A percentile compares a stretch with the other conserved stretches of the same genome.
Evolutionary conservation across 768 basidiomycete genomes (phyloP).

Genomic region (Naganishia vishniacii): DNA sequence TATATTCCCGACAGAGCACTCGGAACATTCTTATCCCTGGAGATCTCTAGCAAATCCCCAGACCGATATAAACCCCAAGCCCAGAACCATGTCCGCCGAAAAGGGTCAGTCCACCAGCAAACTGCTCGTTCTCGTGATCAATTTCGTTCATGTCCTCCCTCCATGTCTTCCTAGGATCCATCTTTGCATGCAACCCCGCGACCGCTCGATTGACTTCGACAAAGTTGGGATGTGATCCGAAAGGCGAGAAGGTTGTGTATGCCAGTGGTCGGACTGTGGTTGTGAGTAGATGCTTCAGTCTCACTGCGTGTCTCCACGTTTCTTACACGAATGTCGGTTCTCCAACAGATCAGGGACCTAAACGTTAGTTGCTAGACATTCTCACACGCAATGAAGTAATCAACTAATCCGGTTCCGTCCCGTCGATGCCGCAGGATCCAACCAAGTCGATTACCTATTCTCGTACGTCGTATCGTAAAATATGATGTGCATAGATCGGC

Average conservation of each 20-base stretch:
- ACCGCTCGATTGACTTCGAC: slow-evolving; percentile 65
- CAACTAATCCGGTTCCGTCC: too few species aligned
- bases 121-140: too few species aligned
- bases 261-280: slow-evolving; percentile 77
- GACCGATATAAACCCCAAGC: too few species aligned
- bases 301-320: not conserved
- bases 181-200: slow-evolving; percentile 63
- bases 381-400: too few species aligned
- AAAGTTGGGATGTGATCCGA: slow-evolving; percentile 60
- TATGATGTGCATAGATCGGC: not conserved
- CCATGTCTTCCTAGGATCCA: slow-evolving; percentile 27
- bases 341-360: slow-evolving; percentile 68
- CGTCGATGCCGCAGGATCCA: slow-evolving; percentile 66
- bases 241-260: slow-evolving; percentile 77
- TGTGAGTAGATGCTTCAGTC: slow-evolving; percentile 55
- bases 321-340: not conserved
- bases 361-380: slow-evolving; percentile 63
- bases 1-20: too few species aligned
- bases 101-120: not conserved
- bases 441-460: slow-evolving; percentile 61
- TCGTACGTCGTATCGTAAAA: slow-evolving; percentile 26
- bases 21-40: too few species aligned
- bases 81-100: slow-evolving; percentile 1
- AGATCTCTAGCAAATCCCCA: too few species aligned
- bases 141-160: not conserved